Base-by-base conservation (phyloP, 2,329 filamentous ascomycete genomes). In the Metarhizium robertsii region DNA sequence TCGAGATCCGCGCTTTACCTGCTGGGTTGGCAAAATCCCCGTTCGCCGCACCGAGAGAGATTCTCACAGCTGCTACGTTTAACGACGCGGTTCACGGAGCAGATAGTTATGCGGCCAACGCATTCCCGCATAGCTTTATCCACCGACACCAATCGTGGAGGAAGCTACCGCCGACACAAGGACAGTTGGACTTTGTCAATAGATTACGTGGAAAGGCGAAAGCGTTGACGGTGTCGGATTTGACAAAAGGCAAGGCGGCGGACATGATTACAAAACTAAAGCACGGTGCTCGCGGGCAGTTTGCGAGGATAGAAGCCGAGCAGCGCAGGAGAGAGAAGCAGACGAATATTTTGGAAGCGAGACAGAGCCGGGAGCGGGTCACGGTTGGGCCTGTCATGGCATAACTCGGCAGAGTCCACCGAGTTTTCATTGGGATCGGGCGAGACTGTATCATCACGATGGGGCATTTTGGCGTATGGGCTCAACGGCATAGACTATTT, bases 231-330 rank as follows among this genome's bases (percentile, higher is more conserved):
- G 62, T 71, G 0, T 71, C 73, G 0, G 78, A 84, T 32, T 64
- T 95, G 56, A 91, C 81, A 14, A 94, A 92, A 65, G 92, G 92
- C 7, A 84, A 83, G 66, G 92, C 91, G 4, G 80, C 80, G 4
- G 92, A 96, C 67, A 92, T 95, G 87, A 95, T 97, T 60, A 95
- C 90, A 7, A 95, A 95, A 70, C 67, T 96, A 58, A 92, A 87
- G 68, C 88, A 94, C 66, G 92, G 92, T 0, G 90, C 88, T 1
- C 81, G 75, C 69, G 88, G 71, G 59, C 82, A 73, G 73, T 90
- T 80, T 66, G 73, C 76, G 30, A 75, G 65, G 38, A 70, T 81
- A 56, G 76, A 79, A 64, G 74, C 72, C 0, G 73, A 77, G 54
- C 83, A 79, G 66, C 79, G 75, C 47, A 78, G 77, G 53, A 71